A percentile compares a stretch with the other conserved stretches of the same genome.
Conservation (phyloP, 768 basidiomycete genomes). For the Amanita jacksonii region DNA sequence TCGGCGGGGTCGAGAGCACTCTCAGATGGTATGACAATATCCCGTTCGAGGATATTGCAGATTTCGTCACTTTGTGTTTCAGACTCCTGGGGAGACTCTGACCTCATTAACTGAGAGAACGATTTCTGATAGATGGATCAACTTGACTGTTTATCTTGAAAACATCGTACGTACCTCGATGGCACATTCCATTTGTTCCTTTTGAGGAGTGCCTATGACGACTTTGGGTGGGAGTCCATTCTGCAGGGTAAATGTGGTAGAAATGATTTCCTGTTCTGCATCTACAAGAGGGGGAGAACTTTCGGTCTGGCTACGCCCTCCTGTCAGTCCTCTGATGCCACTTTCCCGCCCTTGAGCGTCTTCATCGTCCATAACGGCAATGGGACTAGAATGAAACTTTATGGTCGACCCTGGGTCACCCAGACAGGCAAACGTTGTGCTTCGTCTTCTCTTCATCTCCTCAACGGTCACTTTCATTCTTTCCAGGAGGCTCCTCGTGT, state of each 20-base stretch:
- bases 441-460: conserved; percentile 36
- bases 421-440: conserved; percentile 12
- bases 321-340: too few species aligned
- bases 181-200: not conserved
- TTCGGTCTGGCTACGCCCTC: too few species aligned
- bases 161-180: not conserved
- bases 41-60: conserved; percentile 3
- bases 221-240: not conserved
- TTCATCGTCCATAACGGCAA: too few species aligned
- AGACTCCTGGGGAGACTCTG: conserved; percentile 1
- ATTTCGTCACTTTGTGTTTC: conserved; percentile 4
- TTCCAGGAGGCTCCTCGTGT: conserved; percentile 34
- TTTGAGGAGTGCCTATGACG: not conserved
- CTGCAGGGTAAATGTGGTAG: too few species aligned
- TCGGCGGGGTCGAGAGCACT: not conserved
- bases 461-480: conserved; percentile 41
- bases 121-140: not conserved
- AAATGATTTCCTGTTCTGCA: too few species aligned
- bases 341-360: too few species aligned
- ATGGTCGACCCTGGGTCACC: too few species aligned
- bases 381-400: too few species aligned
- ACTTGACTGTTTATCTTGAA: not conserved
- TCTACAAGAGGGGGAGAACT: too few species aligned
- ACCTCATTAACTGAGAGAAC: conserved; percentile 2
- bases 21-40: conserved; percentile 3